phyloP scores from a whole-genome alignment of 2,329 filamentous ascomycete species.

The Plectosphaerella sp. region DNA sequence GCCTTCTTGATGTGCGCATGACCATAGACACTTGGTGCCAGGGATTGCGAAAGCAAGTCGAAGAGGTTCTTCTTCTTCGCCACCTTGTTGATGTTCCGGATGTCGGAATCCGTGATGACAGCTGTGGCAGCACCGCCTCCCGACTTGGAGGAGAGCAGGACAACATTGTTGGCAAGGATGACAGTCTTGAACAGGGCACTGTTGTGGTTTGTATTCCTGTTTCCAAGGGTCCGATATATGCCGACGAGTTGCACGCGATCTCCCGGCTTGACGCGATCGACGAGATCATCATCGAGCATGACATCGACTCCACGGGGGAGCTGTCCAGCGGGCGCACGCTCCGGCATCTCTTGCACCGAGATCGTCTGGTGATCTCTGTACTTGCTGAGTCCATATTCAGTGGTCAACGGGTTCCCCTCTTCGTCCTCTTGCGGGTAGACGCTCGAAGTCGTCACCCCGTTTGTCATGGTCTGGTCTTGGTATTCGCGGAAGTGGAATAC shows the following conservation, averaged over 20 bases:
- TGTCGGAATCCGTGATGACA: conserved; percentile 91
- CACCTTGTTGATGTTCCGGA: conserved; percentile 97
- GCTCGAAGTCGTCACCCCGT: conserved; percentile 80
- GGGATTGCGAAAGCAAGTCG: conserved; percentile 85
- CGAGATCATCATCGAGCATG: conserved; percentile 92
- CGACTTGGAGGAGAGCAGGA: conserved; percentile 91
- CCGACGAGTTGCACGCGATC: conserved; percentile 97
- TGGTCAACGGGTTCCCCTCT: conserved; percentile 84
- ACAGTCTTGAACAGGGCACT: conserved; percentile 94
- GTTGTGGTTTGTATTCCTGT: conserved; percentile 84
- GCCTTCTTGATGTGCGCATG: conserved; percentile 98
- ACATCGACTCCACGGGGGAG: conserved; percentile 94
- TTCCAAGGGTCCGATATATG: conserved; percentile 89
- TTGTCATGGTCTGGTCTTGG: conserved; percentile 95
- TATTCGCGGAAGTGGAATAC: conserved; percentile 90
- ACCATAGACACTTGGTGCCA: conserved; percentile 94
- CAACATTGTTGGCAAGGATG: conserved; percentile 90
- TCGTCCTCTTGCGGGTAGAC: conserved; percentile 94
- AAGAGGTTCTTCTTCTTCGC: conserved; percentile 93
- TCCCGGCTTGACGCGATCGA: conserved; percentile 91
- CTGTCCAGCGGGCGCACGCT: conserved; percentile 91
- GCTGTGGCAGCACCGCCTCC: conserved; percentile 90
- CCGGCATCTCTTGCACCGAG: conserved; percentile 98
- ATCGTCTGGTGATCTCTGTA: conserved; percentile 97
- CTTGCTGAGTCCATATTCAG: conserved; percentile 92